Base-by-base conservation (phyloP, 306 rosid genomes). In the Gastrolobium bilobum region DNA sequence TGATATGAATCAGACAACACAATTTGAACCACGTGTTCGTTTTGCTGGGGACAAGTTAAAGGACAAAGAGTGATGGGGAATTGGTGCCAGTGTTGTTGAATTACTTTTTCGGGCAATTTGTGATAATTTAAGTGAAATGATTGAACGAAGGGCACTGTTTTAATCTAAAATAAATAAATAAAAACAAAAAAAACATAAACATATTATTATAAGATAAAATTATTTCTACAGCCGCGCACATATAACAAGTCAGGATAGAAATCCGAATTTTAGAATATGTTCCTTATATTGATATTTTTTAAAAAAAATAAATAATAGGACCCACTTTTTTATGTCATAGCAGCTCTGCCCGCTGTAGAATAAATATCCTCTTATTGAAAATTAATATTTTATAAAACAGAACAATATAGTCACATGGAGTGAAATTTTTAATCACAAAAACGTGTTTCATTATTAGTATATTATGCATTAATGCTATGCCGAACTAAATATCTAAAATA, bases 41-140 rank as follows among this genome's bases (percentile, higher is more conserved):
- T 48, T 57, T 39, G 11, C 10, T 31, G 1, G 2, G 8, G 10
- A 29, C 20, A 38, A 46, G 5, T 11, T 10, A 57, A 68, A 60
- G 35, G 51, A 73, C 44, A 73, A 81, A 5, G 37, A 60, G 57
- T 35, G 70, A 33, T 47, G 57, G 61, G 33, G 40, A 70, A 71
- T 10, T 3, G 79, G 58, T 63, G 83, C 74, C 54, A 47, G 56
- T 63, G 31, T n/a, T 30, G 61, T 71, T 71, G 37, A 72, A 73
- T 74, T 74, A 50, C 58, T 7, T 50, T 51, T 3, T 40, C 13
- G 42, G 15, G 47, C 60, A 47, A 51, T 11, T 31, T 4, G 26
- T 64, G 50, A 63, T 29, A 61, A 75, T 63, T 31, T 63, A 11
- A n/a, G 53, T 6, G 8, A 48, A 48, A 37, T 63, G 10, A 76